Evolutionary conservation across 176 grass and related monocot genomes (phyloP).

Genomic region (Otatea glauca): DNA sequence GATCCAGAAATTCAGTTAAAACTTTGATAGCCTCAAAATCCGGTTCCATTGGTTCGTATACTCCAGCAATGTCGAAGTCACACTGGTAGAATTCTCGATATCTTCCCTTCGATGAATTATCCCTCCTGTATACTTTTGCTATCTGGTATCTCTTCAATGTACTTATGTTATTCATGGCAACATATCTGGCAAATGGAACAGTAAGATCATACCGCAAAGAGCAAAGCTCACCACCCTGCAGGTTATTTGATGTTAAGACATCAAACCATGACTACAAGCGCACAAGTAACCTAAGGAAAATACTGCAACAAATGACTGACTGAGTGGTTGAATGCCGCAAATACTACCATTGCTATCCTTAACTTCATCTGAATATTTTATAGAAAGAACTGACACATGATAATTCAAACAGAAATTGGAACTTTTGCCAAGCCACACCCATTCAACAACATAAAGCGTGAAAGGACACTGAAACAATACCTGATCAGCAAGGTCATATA

Average conservation of each 20-base stretch:
- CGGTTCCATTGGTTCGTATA: constrained; percentile 84
- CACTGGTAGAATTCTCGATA: constrained; percentile 98
- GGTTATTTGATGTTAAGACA: constrained; percentile 16
- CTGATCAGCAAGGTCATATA: constrained; percentile 98
- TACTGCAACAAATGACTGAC: background rate
- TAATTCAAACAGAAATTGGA: background rate
- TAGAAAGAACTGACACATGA: background rate
- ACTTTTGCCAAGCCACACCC: background rate
- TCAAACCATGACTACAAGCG: background rate
- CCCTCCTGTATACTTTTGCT: constrained; percentile 97
- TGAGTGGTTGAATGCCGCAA: background rate
- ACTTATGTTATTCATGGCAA: constrained; percentile 90
- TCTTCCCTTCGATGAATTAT: constrained; percentile 97
- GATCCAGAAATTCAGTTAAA: constrained; percentile 85
- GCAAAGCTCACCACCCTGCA: constrained; percentile 96
- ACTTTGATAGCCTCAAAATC: constrained; percentile 97
- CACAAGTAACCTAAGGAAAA: background rate
- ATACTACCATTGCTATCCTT: background rate
- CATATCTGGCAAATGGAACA: constrained; percentile 90
- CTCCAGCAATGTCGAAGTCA: constrained; percentile 93
- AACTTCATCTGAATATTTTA: background rate
- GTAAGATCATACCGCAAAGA: constrained; percentile 96
- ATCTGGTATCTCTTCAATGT: constrained; percentile 94
- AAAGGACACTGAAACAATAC: constrained; percentile 45
- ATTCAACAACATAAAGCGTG: background rate